These are phyloP conservation scores for Sporothrix schenckii DNA, from an alignment of 2,329 filamentous ascomycete species.

Conservation along the genomic window DNA sequence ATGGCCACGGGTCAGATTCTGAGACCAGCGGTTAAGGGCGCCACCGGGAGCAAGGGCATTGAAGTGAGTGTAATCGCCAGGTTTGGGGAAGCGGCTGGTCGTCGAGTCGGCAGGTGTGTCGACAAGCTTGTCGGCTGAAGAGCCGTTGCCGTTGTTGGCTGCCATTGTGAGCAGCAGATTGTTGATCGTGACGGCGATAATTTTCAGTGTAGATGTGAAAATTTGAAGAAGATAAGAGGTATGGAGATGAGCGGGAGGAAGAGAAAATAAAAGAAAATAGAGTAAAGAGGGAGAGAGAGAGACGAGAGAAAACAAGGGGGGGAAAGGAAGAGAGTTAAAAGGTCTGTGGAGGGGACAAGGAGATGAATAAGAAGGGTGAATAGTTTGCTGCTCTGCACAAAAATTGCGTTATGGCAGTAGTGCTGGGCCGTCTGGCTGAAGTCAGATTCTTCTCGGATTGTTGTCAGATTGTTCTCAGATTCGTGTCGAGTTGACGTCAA, in stretches of 20 bases:
- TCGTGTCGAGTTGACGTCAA: not conserved
- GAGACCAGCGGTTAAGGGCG: constrained; percentile 80
- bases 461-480: not conserved
- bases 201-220: not conserved
- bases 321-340: not conserved
- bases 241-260: not conserved
- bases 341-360: no score
- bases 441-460: not conserved
- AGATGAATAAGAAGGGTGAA: not conserved
- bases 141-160: not conserved
- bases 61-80: constrained; percentile 60
- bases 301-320: not conserved
- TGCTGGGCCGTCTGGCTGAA: not conserved
- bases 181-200: not conserved
- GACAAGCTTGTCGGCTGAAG: not conserved
- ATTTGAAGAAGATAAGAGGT: not conserved
- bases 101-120: not conserved
- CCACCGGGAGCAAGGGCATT: constrained; percentile 55
- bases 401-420: constrained; percentile 6
- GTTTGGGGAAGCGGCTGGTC: constrained; percentile 43
- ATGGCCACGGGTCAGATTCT: constrained; percentile 78
- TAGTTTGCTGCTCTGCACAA: constrained; percentile 11
- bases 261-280: not conserved
- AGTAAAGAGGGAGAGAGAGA: not conserved
- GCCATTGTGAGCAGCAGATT: not conserved